Evolutionary conservation across 148 eudicot genomes (phyloP), one percentile per base, ranked within the genome.

Genomic region (Vaccinium macrocarpon): DNA sequence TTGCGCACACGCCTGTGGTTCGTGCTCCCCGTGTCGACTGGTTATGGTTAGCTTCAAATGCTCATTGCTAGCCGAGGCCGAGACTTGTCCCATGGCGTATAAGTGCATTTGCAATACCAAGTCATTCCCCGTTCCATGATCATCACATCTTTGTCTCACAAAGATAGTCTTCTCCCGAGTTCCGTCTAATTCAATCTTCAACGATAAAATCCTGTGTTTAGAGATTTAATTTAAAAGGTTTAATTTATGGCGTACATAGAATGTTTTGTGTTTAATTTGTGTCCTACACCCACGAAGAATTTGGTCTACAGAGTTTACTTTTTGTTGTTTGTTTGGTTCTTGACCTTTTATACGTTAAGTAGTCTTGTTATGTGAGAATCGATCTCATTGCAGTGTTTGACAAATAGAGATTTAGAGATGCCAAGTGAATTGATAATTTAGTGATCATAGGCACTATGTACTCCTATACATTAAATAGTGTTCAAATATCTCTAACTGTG

Each of bases 11-110:
- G 96, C 94, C 0, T 94, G 98, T 79, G 98, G 96, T 42, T 92
- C 96, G 53, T 94, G 98, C 82, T 87, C 94, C 35, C 98, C 98
- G 13, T 94, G 98, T 76, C 92, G 89, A 78, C 87, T 92, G 55
- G 98, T 92, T 1, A 90, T 91, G 93, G 96, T 94, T 12, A 91
- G 95, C 90, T 90, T 92, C 84, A 90, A 86, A 46, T 94, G 96
- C 82, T 83, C 92, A 4, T 62, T 91, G 6, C 80, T 88, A 61
- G 93, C 91, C 59, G 94, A 94, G 86, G 92, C 98, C 1, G 95
- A 94, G 90, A 91, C 98, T 46, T 94, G 98, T 87, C 96, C 98
- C n/a, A 88, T 94, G 92, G 93, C 96, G 79, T 94, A 94, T 59
- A 92, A 92, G 71, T 94, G 98, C 89, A 92, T 92, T 94, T 94